phyloP scores from a whole-genome alignment of 2,329 filamentous ascomycete species.

The Cryphonectria naterciae region DNA sequence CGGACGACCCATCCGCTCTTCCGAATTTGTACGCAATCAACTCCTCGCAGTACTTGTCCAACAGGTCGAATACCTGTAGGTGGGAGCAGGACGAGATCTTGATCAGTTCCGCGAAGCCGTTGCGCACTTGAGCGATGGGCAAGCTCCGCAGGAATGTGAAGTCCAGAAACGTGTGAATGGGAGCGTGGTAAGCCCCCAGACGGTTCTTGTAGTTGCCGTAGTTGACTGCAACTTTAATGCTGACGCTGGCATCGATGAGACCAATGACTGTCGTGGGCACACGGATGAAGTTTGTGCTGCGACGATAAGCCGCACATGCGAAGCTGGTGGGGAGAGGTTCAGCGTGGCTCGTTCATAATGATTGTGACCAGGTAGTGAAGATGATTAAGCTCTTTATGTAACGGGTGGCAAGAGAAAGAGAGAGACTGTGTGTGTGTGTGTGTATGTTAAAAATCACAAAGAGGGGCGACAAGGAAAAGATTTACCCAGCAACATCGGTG shows the following conservation, averaged over 20 bases:
- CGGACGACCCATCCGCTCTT: constrained; percentile 57
- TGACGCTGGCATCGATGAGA: constrained; percentile 74
- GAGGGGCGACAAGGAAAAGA: constrained; percentile 29
- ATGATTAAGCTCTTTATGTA: neutral
- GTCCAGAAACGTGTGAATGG: constrained; percentile 73
- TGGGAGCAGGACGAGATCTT: constrained; percentile 76
- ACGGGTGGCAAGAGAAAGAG: neutral
- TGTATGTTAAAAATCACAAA: too few species aligned
- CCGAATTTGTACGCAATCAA: constrained; percentile 69
- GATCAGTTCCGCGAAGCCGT: constrained; percentile 76
- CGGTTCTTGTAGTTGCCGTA: constrained; percentile 78
- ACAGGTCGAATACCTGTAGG: constrained; percentile 65
- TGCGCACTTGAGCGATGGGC: constrained; percentile 69
- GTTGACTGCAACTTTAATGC: constrained; percentile 79
- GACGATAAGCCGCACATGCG: constrained; percentile 71
- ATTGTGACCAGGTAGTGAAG: neutral
- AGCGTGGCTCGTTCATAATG: constrained; percentile 21
- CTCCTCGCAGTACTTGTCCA: constrained; percentile 71
- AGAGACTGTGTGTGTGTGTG: too few species aligned
- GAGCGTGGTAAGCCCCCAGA: constrained; percentile 73
- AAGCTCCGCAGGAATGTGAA: constrained; percentile 73
- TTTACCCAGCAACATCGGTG: constrained; percentile 75
- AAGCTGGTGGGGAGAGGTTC: constrained; percentile 50
- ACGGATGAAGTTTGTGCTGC: constrained; percentile 75
- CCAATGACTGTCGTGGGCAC: constrained; percentile 77